Percentiles rank a stretch among this genome's conserved stretches.
Conservation (phyloP, 148 eudicot species). For the Rhododendron williamsianum region DNA sequence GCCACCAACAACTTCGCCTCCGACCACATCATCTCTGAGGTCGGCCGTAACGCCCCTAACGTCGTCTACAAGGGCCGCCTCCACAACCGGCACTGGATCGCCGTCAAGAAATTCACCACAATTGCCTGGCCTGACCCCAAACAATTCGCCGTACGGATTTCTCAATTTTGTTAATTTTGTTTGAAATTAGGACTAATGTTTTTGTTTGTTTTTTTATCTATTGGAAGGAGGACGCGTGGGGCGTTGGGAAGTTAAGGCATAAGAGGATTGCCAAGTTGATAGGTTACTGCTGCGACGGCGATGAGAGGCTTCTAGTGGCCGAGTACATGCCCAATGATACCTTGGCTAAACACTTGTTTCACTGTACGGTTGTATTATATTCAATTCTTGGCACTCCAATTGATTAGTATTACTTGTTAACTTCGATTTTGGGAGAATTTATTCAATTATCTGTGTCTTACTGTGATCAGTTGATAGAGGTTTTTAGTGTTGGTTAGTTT, state of each 20-base stretch:
- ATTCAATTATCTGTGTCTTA: background rate
- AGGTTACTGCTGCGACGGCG: slow-evolving; percentile 94
- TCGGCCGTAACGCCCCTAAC: slow-evolving; percentile 42
- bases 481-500: background rate
- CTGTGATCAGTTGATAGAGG: too few species aligned
- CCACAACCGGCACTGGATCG: slow-evolving; percentile 56
- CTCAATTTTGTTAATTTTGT: background rate
- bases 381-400: background rate
- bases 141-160: slow-evolving; percentile 62
- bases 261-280: slow-evolving; percentile 84
- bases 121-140: slow-evolving; percentile 97
- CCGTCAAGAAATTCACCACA: slow-evolving; percentile 81
- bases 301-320: slow-evolving; percentile 93
- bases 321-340: slow-evolving; percentile 94
- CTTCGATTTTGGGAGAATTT: background rate
- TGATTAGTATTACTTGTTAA: background rate
- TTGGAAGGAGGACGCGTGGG: slow-evolving; percentile 82
- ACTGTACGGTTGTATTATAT: slow-evolving; percentile 45
- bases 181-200: background rate
- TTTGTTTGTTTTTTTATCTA: slow-evolving; percentile 6
- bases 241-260: slow-evolving; percentile 83
- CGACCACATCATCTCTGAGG: too few species aligned
- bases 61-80: slow-evolving; percentile 64
- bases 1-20: too few species aligned
- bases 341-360: slow-evolving; percentile 90